Evolutionary conservation across 2,329 filamentous ascomycete genomes (phyloP).

Genomic region (Ophiostoma fasciatum): DNA sequence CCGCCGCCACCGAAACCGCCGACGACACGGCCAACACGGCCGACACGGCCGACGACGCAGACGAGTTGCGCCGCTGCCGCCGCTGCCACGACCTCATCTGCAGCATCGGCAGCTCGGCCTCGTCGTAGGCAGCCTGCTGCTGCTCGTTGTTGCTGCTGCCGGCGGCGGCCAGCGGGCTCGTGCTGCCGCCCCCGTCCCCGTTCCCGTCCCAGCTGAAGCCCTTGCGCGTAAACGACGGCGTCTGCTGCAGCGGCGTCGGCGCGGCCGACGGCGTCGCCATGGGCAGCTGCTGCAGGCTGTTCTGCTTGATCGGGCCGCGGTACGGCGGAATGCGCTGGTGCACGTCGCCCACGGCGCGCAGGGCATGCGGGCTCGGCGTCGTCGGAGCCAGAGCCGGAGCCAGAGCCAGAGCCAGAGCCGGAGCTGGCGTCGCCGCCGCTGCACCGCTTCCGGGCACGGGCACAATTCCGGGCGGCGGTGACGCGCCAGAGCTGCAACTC

Average conservation of each 20-base stretch:
- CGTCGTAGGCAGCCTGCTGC: conserved; percentile 1
- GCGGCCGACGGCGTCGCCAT: background rate
- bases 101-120: conserved; percentile 7
- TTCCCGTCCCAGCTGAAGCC: conserved; percentile 2
- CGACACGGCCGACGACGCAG: conserved; percentile 4
- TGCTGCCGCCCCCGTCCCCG: background rate
- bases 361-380: background rate
- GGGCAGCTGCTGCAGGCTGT: conserved; percentile 13
- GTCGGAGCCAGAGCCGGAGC: too few species aligned
- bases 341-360: background rate
- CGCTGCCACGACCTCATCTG: conserved; percentile 5
- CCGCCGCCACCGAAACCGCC: background rate
- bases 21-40: background rate
- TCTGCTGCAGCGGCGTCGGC: background rate
- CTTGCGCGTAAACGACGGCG: conserved; percentile 3
- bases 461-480: too few species aligned
- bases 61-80: background rate
- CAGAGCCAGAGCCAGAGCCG: too few species aligned
- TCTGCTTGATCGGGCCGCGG: conserved; percentile 5
- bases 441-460: too few species aligned
- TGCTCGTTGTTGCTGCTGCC: conserved; percentile 1
- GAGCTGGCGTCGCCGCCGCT: too few species aligned
- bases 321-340: background rate
- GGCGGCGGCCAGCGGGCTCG: background rate
- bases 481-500: too few species aligned